These are phyloP conservation scores for Zygoascus meyerae DNA, from an alignment of 1,139 yeast species.

Conservation along the genomic window DNA sequence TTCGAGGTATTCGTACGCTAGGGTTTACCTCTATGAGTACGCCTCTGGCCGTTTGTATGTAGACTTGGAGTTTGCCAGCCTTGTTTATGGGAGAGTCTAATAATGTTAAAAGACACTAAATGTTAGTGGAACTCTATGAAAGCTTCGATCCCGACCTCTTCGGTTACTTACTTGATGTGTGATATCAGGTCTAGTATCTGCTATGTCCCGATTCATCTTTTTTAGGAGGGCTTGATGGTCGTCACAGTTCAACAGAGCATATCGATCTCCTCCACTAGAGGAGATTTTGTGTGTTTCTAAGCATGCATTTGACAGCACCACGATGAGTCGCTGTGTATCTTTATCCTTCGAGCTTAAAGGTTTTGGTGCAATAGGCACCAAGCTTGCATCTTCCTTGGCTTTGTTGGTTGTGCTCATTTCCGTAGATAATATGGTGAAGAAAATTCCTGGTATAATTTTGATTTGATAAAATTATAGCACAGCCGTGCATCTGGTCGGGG, in stretches of 20 bases:
- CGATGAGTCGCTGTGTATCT: constrained; percentile 75
- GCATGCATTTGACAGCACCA: constrained; percentile 91
- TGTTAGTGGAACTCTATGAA: neutral
- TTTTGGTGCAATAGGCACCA: constrained; percentile 80
- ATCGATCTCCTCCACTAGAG: constrained; percentile 82
- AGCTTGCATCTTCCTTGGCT: constrained; percentile 17
- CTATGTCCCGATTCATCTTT: constrained; percentile 94
- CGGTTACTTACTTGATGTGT: constrained; percentile 50
- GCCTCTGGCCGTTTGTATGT: constrained; percentile 91
- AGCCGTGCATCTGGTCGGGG: neutral
- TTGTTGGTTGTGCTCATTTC: neutral
- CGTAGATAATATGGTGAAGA: neutral
- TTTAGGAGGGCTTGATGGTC: constrained; percentile 95
- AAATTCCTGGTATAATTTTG: neutral
- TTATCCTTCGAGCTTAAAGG: constrained; percentile 81
- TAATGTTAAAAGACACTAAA: constrained; percentile 70
- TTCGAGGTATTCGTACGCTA: constrained; percentile 93
- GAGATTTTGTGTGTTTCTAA: constrained; percentile 89
- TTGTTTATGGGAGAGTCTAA: constrained; percentile 95
- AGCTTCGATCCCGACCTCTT: neutral
- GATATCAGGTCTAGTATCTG: constrained; percentile 97
- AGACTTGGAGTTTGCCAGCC: constrained; percentile 94
- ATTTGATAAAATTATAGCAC: constrained; percentile 1
- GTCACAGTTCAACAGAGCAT: constrained; percentile 90
- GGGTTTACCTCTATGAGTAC: constrained; percentile 95